Conservation (phyloP, 2,329 filamentous ascomycete genomes). For the Alternaria atra region DNA sequence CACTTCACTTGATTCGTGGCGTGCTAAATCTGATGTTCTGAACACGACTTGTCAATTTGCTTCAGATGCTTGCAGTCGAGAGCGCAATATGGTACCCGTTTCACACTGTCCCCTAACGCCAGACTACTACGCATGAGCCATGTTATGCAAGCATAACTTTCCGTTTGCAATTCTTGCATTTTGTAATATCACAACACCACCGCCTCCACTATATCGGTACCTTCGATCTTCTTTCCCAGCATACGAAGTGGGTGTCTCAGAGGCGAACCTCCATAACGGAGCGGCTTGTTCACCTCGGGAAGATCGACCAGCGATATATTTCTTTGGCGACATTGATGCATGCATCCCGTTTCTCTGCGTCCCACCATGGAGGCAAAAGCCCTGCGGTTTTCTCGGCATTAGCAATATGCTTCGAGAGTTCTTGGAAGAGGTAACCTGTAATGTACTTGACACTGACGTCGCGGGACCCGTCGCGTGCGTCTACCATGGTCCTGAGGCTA, state of each 20-base stretch:
- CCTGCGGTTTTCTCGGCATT: not conserved
- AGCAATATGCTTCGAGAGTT: not conserved
- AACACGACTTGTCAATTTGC: not conserved
- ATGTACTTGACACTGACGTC: not conserved
- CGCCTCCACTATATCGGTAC: not conserved
- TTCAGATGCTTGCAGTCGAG: not conserved
- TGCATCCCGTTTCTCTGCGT: not conserved
- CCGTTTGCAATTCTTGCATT: not conserved
- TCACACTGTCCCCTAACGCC: not conserved
- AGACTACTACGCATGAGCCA: not conserved
- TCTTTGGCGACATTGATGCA: not conserved
- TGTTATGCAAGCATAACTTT: not conserved
- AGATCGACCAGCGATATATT: not conserved
- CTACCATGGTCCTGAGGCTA: not conserved
- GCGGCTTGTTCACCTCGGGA: not conserved
- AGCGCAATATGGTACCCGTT: not conserved
- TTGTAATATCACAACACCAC: not conserved
- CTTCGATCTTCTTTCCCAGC: too few species aligned
- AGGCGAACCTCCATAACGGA: not conserved
- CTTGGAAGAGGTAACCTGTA: not conserved
- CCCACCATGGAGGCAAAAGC: not conserved
- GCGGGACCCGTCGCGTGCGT: not conserved
- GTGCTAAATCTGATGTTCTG: not conserved
- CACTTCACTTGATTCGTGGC: not conserved
- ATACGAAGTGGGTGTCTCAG: too few species aligned